These are phyloP conservation scores for Phylloporus rhodoxanthus DNA, from an alignment of 768 basidiomycete genomes.

Conservation along the genomic window DNA sequence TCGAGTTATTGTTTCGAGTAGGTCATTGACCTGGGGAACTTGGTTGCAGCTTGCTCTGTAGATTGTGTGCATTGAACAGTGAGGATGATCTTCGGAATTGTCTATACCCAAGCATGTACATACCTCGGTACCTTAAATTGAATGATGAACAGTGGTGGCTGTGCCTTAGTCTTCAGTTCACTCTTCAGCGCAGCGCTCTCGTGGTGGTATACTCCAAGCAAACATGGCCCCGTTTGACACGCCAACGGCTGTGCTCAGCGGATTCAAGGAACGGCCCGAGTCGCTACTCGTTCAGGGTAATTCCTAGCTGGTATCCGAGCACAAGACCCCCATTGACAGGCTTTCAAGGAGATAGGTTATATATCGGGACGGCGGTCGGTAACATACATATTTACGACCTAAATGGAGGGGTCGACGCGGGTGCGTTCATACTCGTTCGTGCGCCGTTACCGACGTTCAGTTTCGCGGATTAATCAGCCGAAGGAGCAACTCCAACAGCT, in stretches of 20 bases:
- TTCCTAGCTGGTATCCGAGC: not conserved
- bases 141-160: too few relatives aligned
- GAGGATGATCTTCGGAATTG: not conserved
- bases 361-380: conserved; percentile 56
- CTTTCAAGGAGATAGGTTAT: conserved; percentile 48
- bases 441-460: not conserved
- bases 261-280: conserved; percentile 34
- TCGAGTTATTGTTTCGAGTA: not conserved
- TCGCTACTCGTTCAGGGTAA: conserved; percentile 30
- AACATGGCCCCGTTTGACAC: conserved; percentile 24
- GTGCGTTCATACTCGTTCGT: conserved; percentile 31
- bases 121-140: too few relatives aligned
- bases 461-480: conserved; percentile 2
- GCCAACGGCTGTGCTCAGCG: conserved; percentile 22
- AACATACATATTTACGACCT: conserved; percentile 49
- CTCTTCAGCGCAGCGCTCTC: too few relatives aligned
- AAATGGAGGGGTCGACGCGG: conserved; percentile 34
- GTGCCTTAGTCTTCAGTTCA: too few relatives aligned
- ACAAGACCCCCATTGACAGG: not conserved
- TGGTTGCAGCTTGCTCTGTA: conserved; percentile 12
- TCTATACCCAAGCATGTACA: conserved; percentile 13
- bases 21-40: not conserved
- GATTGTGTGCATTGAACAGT: not conserved
- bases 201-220: too few relatives aligned
- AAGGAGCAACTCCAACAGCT: conserved; percentile 2